Evolutionary conservation across 192 early-diverging fungal genomes (phyloP).

Genomic region (Coemansia guatemalensis): DNA sequence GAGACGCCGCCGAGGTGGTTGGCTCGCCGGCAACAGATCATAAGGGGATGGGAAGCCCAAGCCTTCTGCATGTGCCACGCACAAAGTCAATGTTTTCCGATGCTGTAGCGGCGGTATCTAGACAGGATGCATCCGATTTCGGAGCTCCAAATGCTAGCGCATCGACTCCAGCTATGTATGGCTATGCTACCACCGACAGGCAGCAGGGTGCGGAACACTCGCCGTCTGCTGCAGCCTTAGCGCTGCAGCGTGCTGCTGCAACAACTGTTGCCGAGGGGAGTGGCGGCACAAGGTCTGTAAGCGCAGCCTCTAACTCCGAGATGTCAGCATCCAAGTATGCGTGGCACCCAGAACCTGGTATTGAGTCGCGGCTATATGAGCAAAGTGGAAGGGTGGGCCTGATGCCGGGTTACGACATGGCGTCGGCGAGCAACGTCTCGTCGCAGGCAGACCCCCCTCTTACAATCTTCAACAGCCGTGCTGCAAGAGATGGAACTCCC

Average conservation of each 20-base stretch:
- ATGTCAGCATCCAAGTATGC: constrained; percentile 1
- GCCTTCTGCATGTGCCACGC: background rate
- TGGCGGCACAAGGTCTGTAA: constrained; percentile 1
- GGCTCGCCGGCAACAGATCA: background rate
- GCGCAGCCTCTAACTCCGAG: background rate
- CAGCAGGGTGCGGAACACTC: constrained; percentile 3
- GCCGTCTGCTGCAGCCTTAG: constrained; percentile 11
- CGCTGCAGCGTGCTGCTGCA: constrained; percentile 14
- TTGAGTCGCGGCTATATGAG: constrained; percentile 11
- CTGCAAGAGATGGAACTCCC: constrained; percentile 6
- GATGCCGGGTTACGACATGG: constrained; percentile 12
- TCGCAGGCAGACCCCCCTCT: constrained; percentile 39
- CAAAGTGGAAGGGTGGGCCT: background rate
- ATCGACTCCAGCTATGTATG: constrained; percentile 23
- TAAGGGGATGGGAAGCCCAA: background rate
- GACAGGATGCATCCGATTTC: background rate
- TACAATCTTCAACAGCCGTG: constrained; percentile 30
- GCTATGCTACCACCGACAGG: background rate
- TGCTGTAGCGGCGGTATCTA: background rate
- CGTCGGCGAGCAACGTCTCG: constrained; percentile 36
- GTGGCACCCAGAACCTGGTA: constrained; percentile 18
- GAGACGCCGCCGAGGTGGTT: background rate
- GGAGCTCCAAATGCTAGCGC: constrained; percentile 14
- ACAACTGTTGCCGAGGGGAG: constrained; percentile 2
- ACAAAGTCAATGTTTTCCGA: background rate